Base-by-base conservation (phyloP, 1,284 basidiomycete species). In the Pholiota adiposa region DNA sequence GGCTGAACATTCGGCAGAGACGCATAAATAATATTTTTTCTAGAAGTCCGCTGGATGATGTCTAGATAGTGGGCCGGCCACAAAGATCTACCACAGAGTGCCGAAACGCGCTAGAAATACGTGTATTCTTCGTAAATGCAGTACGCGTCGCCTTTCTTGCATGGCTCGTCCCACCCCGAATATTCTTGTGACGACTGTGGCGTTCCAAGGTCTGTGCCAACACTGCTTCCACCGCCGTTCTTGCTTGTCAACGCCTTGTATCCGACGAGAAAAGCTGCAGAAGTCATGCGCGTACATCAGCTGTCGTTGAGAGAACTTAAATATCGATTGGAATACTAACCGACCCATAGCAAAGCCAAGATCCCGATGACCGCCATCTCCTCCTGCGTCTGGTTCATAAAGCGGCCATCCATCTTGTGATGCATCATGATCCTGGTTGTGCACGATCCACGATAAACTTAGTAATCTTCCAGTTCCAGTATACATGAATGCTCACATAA, bases 291-390 rank as follows among this genome's bases (percentile, higher is more conserved):
- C 23, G 18, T 27, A 36, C 19, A 38, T 36, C 33, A 27, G 36
- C 31, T 46, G 50, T 41, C 8, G 21, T 27, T 14, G 3, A 16
- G 12, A 2, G 53, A 46, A 38, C 25, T 27, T 43, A 62, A 18
- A 31, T n/a, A 9, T 21, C 21, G 16, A 48, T 59, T n/a, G n/a
- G 21, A 36, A 56, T 36, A 75, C 84, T 69, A 69, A 91, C 89
- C 88, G 57, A 92, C 77, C 87, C 87, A 91, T 69, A 89, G 83
- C 60, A 90, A 73, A 8, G 85, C 89, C 55, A 91, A 81, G 4
- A 86, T 86, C 4, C 76, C 84, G 63, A 92, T 87, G 70, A 93
- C 71, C 21, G 88, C 75, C 72, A 84, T 79, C 67, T 93, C 89
- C 67, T 90, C 88, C 67, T 92, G 90, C 50, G 77, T 79, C 66